Evolutionary conservation across 352 stramenopile species (phyloP), one percentile per base, ranked within the genome.

Genomic region (Globisporangium uncinulatum): DNA sequence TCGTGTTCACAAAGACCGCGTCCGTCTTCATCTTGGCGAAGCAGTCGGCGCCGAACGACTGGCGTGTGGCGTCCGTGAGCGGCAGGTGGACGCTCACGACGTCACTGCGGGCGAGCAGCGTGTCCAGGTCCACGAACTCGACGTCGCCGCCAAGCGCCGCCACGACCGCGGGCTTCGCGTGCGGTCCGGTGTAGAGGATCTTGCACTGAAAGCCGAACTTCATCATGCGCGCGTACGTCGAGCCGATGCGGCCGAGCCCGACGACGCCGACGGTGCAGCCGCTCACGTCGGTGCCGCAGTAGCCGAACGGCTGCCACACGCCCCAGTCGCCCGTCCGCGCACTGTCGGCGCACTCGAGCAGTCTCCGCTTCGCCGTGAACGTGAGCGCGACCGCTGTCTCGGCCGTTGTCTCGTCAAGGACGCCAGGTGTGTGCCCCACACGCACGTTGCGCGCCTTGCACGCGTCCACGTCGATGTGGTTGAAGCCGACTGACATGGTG

Each of bases 1-100:
- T 87, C 57, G 94, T 97, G 66, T 98, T 98, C 42, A 98, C 84
- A 42, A 98, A 72, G 51, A 96, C 83, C n/a, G 89, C 85, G 34
- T 69, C 70, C 11, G 70, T 53, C 61, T 95, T 92, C 83, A 98
- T 95, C n/a, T 79, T 50, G 9, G 69, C 61, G 24, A 98, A 77
- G 21, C 82, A 71, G 4, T 80, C 77, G 2, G 78, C 69, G 37
- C 86, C 80, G 37, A 98, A 90, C 42, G 89, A 67, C 29, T 79
- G 52, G 3, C 72, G 70, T 11, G 87, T 97, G 17, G 71, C 47
- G 39, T 86, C 67, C 0, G 65, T 96, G 44, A 98, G 67, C 14
- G 90, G 79, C 57, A 84, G 74, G 61, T 97, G 79, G 9, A 97
- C 76, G 42, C 92, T 86, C 8, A 98, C 73, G 52, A 98, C 77